Evolutionary conservation across 1,284 basidiomycete genomes (phyloP), one percentile per base, ranked within the genome.

Genomic region (Ganoderma sp.): DNA sequence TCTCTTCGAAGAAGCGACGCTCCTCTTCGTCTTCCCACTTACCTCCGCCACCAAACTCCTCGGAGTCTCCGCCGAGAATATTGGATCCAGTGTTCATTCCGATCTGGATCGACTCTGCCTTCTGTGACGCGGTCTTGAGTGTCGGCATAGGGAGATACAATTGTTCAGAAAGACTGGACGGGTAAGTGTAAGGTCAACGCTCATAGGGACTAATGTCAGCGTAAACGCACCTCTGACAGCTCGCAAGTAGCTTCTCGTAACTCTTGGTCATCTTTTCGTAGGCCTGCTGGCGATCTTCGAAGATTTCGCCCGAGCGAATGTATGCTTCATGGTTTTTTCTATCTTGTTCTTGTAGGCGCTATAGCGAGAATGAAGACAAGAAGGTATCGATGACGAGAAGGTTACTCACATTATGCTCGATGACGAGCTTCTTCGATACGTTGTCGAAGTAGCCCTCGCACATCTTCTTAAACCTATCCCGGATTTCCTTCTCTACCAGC

Each of bases 1-100:
- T 84, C 71, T 99, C 96, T 78, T 99, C 97, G 77, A 94, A 99
- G 81, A 98, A 99, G 62, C 91, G 85, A 52, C 93, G 87, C 78
- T 99, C 96, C 80, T 99, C 98, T 71, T 99, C 98, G 75, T 99
- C 98, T 78, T 97, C 95, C 98, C 98, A 99, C 76, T 98, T 97
- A 3, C 95, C 94, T 5, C 92, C 91, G 3, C 95, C 93, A 2
- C 17, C 84, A 78, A 17, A 85, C 84, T 61, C 93, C 87, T 88
- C 84, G 2, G 87, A 84, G 19, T 90, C 87, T 65, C 82, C 81
- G 14, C 80, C 79, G 2, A 80, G 69, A 14, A 79, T 65, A 43
- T 79, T 84, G 50, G 74, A 82, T 34, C 75, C 77, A 0, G 80
- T 79, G 74, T 84, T 85, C 10, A 86, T 80, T n/a, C 90, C 89